A percentile compares a stretch with the other conserved stretches of the same genome.
Evolutionary conservation across 2,329 filamentous ascomycete genomes (phyloP).

Genomic region (Mycogone perniciosa): DNA sequence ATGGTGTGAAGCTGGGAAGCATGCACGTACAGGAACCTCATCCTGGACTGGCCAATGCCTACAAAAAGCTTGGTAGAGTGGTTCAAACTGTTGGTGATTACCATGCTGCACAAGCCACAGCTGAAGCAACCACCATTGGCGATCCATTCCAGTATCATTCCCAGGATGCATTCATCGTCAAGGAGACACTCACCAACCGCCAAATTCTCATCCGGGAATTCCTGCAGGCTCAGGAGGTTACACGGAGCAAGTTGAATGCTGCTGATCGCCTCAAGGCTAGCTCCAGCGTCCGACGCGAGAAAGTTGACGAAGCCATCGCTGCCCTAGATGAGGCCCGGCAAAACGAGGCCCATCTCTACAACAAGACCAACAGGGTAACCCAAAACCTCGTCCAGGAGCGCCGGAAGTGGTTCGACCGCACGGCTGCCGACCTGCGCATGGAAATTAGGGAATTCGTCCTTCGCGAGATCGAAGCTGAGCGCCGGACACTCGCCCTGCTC

Average conservation of each 20-base stretch:
- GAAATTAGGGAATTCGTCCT: slow-evolving; percentile 89
- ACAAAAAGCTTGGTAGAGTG: slow-evolving; percentile 89
- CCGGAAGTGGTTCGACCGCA: slow-evolving; percentile 83
- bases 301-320: slow-evolving; percentile 95
- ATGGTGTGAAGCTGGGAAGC: slow-evolving; percentile 80
- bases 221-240: slow-evolving; percentile 79
- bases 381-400: slow-evolving; percentile 83
- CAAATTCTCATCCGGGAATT: slow-evolving; percentile 94
- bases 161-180: slow-evolving; percentile 93
- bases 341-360: slow-evolving; percentile 72
- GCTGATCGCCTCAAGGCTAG: slow-evolving; percentile 84
- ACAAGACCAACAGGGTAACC: slow-evolving; percentile 86
- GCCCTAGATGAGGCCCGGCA: slow-evolving; percentile 81
- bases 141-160: slow-evolving; percentile 95
- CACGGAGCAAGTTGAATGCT: slow-evolving; percentile 74
- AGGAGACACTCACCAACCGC: slow-evolving; percentile 94
- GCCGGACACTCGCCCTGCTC: slow-evolving; percentile 83
- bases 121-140: slow-evolving; percentile 88
- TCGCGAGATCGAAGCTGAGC: slow-evolving; percentile 91
- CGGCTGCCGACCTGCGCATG: slow-evolving; percentile 72
- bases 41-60: slow-evolving; percentile 78
- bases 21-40: slow-evolving; percentile 91
- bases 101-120: slow-evolving; percentile 92
- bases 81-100: slow-evolving; percentile 92
- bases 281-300: slow-evolving; percentile 82